phyloP scores from a whole-genome alignment of 495 filamentous ascomycete species.

The Cercophora sp. region DNA sequence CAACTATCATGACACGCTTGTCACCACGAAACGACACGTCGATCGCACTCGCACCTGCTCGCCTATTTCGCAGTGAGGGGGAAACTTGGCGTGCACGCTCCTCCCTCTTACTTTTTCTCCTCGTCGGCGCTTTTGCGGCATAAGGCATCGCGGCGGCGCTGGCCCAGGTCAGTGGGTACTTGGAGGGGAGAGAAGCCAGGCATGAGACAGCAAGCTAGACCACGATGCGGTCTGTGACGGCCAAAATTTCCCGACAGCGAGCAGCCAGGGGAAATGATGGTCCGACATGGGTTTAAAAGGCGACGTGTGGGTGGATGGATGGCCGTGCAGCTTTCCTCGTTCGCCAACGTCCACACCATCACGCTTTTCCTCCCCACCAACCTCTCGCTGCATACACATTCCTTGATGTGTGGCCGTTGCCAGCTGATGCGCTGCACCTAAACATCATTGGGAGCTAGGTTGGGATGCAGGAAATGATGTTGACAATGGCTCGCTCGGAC shows the following conservation, averaged over 20 bases:
- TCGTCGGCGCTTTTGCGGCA: slow-evolving; percentile 2
- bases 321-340: not conserved
- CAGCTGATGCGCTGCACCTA: not conserved
- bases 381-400: not conserved
- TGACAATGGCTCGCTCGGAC: slow-evolving; percentile 7
- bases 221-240: slow-evolving; percentile 20
- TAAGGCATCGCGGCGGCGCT: not conserved
- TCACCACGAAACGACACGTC: slow-evolving; percentile 11
- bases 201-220: slow-evolving; percentile 13
- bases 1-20: slow-evolving; percentile 7
- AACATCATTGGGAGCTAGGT: not conserved
- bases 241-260: slow-evolving; percentile 29
- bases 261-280: slow-evolving; percentile 12
- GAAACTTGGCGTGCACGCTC: slow-evolving; percentile 1
- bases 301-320: too few relatives aligned
- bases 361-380: not conserved
- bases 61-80: slow-evolving; percentile 2
- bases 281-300: too few relatives aligned
- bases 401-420: not conserved
- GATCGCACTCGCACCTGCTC: slow-evolving; percentile 14
- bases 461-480: slow-evolving; percentile 1
- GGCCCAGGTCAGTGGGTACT: not conserved
- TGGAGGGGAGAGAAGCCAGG: not conserved
- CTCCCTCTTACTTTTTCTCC: not conserved
- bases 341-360: not conserved